A percentile compares a stretch with the other conserved stretches of the same genome.
These are phyloP conservation scores for Alternaria sp. DNA, from an alignment of 2,329 filamentous ascomycete genomes.

Conservation along the genomic window DNA sequence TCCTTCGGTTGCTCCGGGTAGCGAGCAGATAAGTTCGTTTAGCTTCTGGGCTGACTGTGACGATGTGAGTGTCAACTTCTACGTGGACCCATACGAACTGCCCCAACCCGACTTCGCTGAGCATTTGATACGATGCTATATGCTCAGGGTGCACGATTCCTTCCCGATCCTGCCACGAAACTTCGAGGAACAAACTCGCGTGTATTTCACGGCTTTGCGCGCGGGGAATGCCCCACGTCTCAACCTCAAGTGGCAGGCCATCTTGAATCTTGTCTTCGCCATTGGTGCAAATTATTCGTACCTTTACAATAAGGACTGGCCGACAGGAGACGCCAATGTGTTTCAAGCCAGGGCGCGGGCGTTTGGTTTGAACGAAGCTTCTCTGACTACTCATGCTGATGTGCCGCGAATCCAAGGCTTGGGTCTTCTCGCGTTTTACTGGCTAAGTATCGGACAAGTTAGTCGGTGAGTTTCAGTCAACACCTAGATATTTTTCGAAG, in stretches of 20 bases:
- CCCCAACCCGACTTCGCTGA: slow-evolving; percentile 45
- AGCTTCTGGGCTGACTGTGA: slow-evolving; percentile 48
- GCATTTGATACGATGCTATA: slow-evolving; percentile 47
- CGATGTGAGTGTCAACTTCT: slow-evolving; percentile 31
- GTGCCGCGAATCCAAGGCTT: slow-evolving; percentile 51
- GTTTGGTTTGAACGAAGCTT: slow-evolving; percentile 41
- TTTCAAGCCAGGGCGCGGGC: slow-evolving; percentile 52
- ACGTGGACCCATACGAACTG: slow-evolving; percentile 43
- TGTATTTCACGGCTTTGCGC: slow-evolving; percentile 39
- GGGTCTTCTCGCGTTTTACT: slow-evolving; percentile 52
- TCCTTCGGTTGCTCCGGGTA: slow-evolving; percentile 12
- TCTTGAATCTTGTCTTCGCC: slow-evolving; percentile 54
- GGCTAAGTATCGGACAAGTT: slow-evolving; percentile 51
- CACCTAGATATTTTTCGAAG: background rate
- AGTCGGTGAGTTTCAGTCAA: slow-evolving; percentile 46
- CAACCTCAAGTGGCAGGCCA: slow-evolving; percentile 48
- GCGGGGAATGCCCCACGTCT: slow-evolving; percentile 27
- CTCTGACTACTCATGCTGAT: slow-evolving; percentile 46
- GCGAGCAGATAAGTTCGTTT: slow-evolving; percentile 42
- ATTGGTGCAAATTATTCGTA: slow-evolving; percentile 53
- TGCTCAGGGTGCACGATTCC: slow-evolving; percentile 49
- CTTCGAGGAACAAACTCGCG: slow-evolving; percentile 47
- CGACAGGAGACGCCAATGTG: slow-evolving; percentile 45
- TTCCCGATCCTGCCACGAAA: slow-evolving; percentile 50
- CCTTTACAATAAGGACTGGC: slow-evolving; percentile 39